Conservation (phyloP, 2,329 filamentous ascomycete genomes). For the Cladophialophora carrionii region DNA sequence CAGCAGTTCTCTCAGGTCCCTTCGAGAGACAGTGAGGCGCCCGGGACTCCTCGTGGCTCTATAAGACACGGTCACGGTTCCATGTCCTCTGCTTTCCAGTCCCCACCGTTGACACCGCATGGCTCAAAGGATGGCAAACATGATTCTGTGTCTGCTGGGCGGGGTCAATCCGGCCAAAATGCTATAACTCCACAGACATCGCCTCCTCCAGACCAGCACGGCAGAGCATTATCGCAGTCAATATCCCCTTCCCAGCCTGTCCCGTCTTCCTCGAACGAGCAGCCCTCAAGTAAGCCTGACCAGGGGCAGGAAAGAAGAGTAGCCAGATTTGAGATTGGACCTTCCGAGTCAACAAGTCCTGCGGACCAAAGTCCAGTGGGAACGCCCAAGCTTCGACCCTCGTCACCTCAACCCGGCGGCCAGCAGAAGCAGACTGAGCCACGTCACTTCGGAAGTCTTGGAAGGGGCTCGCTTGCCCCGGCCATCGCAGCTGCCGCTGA, state of each 20-base stretch:
- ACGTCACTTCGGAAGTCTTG: conserved; percentile 38
- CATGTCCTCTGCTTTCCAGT: conserved; percentile 75
- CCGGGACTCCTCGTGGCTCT: conserved; percentile 60
- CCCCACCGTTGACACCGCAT: conserved; percentile 85
- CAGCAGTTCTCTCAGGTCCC: conserved; percentile 35
- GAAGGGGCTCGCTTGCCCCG: conserved; percentile 37
- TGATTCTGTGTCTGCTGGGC: conserved; percentile 42
- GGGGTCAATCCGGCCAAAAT: conserved; percentile 41
- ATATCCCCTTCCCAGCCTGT: conserved; percentile 45
- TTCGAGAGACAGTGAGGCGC: conserved; percentile 63
- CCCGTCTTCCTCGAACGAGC: conserved; percentile 49
- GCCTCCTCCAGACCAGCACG: conserved; percentile 50
- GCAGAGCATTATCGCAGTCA: conserved; percentile 40
- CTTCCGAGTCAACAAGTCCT: conserved; percentile 59
- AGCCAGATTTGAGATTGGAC: conserved; percentile 61
- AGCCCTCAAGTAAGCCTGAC: conserved; percentile 47
- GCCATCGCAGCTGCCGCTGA: conserved; percentile 39
- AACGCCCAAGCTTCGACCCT: conserved; percentile 47
- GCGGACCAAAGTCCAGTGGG: conserved; percentile 65
- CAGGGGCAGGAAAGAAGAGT: conserved; percentile 51
- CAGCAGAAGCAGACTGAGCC: conserved; percentile 23
- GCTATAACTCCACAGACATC: conserved; percentile 60
- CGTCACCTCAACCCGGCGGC: conserved; percentile 53
- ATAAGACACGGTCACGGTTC: conserved; percentile 60
- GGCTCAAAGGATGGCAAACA: conserved; percentile 64